A percentile compares a stretch with the other conserved stretches of the same genome.
Conservation (phyloP, 148 eudicot genomes). For the Polygonum aviculare region DNA sequence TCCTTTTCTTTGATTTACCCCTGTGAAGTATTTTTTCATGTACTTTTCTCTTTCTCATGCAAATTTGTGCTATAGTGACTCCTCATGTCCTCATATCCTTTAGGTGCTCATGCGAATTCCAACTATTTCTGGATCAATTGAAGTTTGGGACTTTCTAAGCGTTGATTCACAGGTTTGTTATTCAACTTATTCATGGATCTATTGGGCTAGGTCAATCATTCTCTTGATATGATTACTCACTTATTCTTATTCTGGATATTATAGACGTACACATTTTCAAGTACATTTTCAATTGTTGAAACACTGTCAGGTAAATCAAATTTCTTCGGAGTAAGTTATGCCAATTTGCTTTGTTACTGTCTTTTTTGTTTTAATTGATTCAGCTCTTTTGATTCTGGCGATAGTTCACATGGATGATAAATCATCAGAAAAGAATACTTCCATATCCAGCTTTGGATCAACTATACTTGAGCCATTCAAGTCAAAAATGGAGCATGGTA, state of each 20-base stretch:
- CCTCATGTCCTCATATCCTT: slow-evolving; percentile 14
- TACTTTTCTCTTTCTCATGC: neutral
- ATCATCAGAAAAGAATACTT: slow-evolving; percentile 30
- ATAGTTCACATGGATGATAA: slow-evolving; percentile 39
- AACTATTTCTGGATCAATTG: slow-evolving; percentile 82
- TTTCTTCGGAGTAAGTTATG: slow-evolving; percentile 25
- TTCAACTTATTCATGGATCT: slow-evolving; percentile 12
- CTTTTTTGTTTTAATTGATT: slow-evolving; percentile 8
- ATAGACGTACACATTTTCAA: slow-evolving; percentile 88
- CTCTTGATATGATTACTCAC: slow-evolving; percentile 7
- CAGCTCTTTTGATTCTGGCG: slow-evolving; percentile 4
- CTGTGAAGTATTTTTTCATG: neutral
- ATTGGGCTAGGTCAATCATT: slow-evolving; percentile 1
- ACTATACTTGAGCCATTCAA: slow-evolving; percentile 30
- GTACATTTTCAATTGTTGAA: slow-evolving; percentile 79
- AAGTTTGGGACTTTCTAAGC: slow-evolving; percentile 99
- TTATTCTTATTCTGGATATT: slow-evolving; percentile 16
- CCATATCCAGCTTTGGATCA: slow-evolving; percentile 21
- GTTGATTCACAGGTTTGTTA: slow-evolving; percentile 91
- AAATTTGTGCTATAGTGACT: slow-evolving; percentile 11
- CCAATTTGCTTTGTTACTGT: neutral
- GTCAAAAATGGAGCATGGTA: slow-evolving; percentile 28
- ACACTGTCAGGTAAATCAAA: slow-evolving; percentile 62
- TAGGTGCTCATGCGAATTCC: slow-evolving; percentile 97
- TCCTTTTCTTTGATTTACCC: neutral